A percentile compares a stretch with the other conserved stretches of the same genome.
Evolutionary conservation across 75 land plant species (phyloP).

Genomic region (Pinus tabuliformis): DNA sequence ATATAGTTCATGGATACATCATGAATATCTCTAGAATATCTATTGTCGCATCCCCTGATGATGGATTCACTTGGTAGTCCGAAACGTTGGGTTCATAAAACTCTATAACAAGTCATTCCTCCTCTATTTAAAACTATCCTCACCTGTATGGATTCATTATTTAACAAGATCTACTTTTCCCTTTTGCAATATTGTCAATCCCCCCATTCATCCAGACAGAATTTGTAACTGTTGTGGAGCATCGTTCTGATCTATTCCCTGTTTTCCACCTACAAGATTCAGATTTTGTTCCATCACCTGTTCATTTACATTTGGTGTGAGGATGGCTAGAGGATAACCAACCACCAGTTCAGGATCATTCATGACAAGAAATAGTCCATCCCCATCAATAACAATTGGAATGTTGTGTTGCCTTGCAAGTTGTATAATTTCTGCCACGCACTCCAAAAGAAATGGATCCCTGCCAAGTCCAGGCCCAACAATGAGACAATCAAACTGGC

Average conservation of each 20-base stretch:
- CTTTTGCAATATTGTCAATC: constrained; percentile 84
- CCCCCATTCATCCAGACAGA: constrained; percentile 78
- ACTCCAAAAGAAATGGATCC: too few species aligned
- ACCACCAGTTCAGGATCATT: constrained; percentile 74
- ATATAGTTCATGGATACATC: too few species aligned
- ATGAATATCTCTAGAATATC: too few species aligned
- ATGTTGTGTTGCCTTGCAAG: constrained; percentile 59
- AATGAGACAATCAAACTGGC: too few species aligned
- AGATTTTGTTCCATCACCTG: constrained; percentile 43
- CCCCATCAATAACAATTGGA: constrained; percentile 94
- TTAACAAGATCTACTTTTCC: constrained; percentile 74
- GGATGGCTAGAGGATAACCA: constrained; percentile 77
- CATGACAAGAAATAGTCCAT: constrained; percentile 93
- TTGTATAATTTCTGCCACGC: constrained; percentile 76
- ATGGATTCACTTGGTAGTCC: too few species aligned
- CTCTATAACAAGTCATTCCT: too few species aligned
- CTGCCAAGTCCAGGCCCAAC: too few species aligned
- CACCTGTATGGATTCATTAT: too few species aligned
- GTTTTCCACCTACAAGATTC: constrained; percentile 3
- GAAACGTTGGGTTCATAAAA: too few species aligned
- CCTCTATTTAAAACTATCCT: too few species aligned
- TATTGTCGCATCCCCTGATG: too few species aligned
- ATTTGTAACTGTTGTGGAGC: constrained; percentile 49
- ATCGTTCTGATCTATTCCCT: constrained; percentile 54
- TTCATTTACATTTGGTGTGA: constrained; percentile 93